Evolutionary conservation across 2,329 filamentous ascomycete genomes (phyloP).

Genomic region (Microdochium paspali): DNA sequence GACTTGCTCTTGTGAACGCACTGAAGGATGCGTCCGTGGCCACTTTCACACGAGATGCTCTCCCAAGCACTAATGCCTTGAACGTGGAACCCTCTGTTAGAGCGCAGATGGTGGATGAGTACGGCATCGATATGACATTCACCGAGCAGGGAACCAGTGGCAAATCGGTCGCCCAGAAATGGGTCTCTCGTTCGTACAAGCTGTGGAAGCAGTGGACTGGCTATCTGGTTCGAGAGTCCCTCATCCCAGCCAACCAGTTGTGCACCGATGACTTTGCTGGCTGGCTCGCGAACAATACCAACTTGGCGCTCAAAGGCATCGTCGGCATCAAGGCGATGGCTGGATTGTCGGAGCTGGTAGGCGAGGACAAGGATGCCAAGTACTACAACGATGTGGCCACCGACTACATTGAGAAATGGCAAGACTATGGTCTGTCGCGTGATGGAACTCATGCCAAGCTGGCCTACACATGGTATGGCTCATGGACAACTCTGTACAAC

Average conservation of each 20-base stretch:
- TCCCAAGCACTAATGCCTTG: slow-evolving; percentile 8
- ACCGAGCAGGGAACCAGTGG: slow-evolving; percentile 36
- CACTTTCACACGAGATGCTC: slow-evolving; percentile 42
- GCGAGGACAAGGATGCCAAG: slow-evolving; percentile 45
- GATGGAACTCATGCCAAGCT: slow-evolving; percentile 68
- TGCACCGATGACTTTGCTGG: slow-evolving; percentile 74
- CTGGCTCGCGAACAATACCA: slow-evolving; percentile 65
- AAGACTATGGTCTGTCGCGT: slow-evolving; percentile 58
- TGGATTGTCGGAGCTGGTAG: slow-evolving; percentile 52
- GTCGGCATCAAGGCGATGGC: slow-evolving; percentile 73
- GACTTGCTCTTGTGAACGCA: slow-evolving; percentile 66
- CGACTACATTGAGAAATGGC: slow-evolving; percentile 62
- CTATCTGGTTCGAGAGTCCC: slow-evolving; percentile 60
- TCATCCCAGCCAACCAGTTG: slow-evolving; percentile 63
- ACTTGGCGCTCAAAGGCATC: slow-evolving; percentile 68
- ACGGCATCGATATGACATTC: slow-evolving; percentile 52
- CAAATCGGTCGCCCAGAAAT: slow-evolving; percentile 27
- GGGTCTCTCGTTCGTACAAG: slow-evolving; percentile 45
- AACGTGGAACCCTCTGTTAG: slow-evolving; percentile 6
- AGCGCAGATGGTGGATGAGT: slow-evolving; percentile 11
- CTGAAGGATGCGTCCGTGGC: slow-evolving; percentile 52
- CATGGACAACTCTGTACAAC: slow-evolving; percentile 75
- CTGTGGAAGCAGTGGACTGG: slow-evolving; percentile 72
- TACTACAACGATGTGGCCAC: slow-evolving; percentile 56
- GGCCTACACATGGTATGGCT: slow-evolving; percentile 72